Evolutionary conservation across 495 filamentous ascomycete genomes (phyloP).

Genomic region (Penicillium chermesinum): DNA sequence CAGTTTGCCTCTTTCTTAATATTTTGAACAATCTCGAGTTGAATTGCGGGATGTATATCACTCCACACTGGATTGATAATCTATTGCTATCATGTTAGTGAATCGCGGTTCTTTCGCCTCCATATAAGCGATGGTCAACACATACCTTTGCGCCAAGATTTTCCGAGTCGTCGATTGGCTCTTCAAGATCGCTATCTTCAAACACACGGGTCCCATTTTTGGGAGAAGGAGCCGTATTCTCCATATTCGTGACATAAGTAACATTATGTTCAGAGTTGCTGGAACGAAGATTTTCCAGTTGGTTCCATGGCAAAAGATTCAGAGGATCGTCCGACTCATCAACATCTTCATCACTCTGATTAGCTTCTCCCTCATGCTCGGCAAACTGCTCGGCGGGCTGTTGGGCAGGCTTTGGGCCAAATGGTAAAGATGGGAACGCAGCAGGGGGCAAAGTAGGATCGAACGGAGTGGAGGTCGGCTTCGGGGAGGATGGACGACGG

Average conservation of each 20-base stretch:
- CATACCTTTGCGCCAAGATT: not conserved
- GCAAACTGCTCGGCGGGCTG: not conserved
- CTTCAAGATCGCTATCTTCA: slow-evolving; percentile 22
- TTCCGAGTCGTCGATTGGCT: not conserved
- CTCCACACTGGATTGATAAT: slow-evolving; percentile 25
- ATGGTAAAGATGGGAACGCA: not conserved
- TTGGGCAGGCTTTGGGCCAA: not conserved
- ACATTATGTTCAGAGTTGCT: slow-evolving; percentile 36
- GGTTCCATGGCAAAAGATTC: not conserved
- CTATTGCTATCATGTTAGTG: not conserved
- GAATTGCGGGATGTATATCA: slow-evolving; percentile 29
- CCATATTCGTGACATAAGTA: slow-evolving; percentile 34
- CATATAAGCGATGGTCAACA: too few species aligned
- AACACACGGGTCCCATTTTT: slow-evolving; percentile 10
- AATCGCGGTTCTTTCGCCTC: not conserved
- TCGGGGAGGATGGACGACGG: not conserved
- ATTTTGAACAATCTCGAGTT: slow-evolving; percentile 34
- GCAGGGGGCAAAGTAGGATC: not conserved
- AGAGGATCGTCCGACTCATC: not conserved
- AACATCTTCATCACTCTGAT: too few species aligned
- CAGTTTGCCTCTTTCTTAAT: slow-evolving; percentile 14
- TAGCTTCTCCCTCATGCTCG: too few species aligned
- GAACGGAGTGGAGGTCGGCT: not conserved
- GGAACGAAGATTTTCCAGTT: slow-evolving; percentile 24
- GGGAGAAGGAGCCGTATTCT: slow-evolving; percentile 16